These are phyloP conservation scores for Vitis hybrid DNA, from an alignment of 177 flowering plant species.

Conservation along the genomic window DNA sequence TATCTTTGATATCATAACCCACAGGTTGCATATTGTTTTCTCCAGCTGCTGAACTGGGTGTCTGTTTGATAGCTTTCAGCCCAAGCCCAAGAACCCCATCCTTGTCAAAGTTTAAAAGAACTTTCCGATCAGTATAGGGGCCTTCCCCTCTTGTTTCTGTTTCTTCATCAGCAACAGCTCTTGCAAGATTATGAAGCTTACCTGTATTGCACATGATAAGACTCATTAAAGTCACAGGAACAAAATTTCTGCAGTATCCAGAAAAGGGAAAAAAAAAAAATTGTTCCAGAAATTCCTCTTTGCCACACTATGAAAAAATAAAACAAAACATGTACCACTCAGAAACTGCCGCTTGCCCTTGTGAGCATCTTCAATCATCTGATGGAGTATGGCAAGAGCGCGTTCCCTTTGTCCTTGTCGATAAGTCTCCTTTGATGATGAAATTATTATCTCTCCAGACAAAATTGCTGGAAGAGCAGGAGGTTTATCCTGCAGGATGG, in stretches of 20 bases:
- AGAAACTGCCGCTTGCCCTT: slow-evolving; percentile 94
- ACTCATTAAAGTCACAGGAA: slow-evolving; percentile 13
- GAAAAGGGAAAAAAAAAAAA: neutral
- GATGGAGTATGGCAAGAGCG: slow-evolving; percentile 88
- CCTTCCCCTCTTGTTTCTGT: slow-evolving; percentile 61
- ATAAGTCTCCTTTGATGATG: slow-evolving; percentile 56
- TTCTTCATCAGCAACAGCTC: slow-evolving; percentile 98
- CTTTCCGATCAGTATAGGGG: slow-evolving; percentile 40
- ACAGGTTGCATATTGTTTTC: slow-evolving; percentile 41
- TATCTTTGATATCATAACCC: slow-evolving; percentile 67
- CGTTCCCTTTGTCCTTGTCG: slow-evolving; percentile 91
- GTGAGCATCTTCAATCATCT: slow-evolving; percentile 99
- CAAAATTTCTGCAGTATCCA: neutral
- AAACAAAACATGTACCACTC: slow-evolving; percentile 58
- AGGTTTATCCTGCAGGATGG: slow-evolving; percentile 58
- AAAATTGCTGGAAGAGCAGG: slow-evolving; percentile 68
- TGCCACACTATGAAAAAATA: neutral
- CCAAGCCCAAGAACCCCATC: slow-evolving; percentile 92
- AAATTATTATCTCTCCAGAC: slow-evolving; percentile 50
- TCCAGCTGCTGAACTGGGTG: slow-evolving; percentile 40
- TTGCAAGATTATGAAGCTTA: slow-evolving; percentile 95
- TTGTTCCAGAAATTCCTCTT: no score
- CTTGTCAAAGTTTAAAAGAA: slow-evolving; percentile 40
- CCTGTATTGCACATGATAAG: slow-evolving; percentile 46
- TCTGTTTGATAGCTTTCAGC: slow-evolving; percentile 48